phyloP scores from a whole-genome alignment of 139 green algal species.

The Chlamydomonas sp. region DNA sequence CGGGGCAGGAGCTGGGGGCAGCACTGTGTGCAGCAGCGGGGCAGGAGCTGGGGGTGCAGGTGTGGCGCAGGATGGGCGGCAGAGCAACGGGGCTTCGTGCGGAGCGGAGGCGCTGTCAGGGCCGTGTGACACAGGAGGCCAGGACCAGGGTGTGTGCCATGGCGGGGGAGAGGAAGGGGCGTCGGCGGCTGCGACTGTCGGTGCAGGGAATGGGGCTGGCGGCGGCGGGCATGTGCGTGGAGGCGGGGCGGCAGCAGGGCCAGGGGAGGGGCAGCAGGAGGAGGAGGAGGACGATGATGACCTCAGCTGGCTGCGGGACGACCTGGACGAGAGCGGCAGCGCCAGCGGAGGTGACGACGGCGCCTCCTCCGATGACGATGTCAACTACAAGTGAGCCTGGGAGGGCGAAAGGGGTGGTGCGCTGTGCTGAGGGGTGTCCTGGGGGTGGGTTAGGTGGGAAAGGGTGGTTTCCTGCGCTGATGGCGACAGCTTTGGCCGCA shows the following conservation, averaged over 20 bases:
- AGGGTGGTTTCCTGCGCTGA: too few species aligned
- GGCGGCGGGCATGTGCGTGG: too few species aligned
- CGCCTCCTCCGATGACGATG: constrained; percentile 14
- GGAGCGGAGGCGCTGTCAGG: too few species aligned
- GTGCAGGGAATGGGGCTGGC: too few species aligned
- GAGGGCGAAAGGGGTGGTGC: neutral
- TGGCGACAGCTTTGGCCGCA: too few species aligned
- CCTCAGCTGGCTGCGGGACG: neutral
- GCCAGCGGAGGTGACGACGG: neutral
- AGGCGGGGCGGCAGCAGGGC: too few species aligned
- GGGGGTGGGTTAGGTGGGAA: too few species aligned
- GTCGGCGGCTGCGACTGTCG: too few species aligned
- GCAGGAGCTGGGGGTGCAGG: neutral
- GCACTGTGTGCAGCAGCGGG: neutral
- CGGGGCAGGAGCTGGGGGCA: neutral
- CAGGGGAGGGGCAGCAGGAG: neutral
- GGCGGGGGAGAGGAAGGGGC: neutral
- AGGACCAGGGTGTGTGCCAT: neutral
- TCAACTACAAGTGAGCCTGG: constrained; percentile 22
- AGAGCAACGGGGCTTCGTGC: too few species aligned
- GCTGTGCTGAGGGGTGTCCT: neutral
- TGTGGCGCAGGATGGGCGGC: too few species aligned
- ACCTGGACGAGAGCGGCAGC: constrained; percentile 6
- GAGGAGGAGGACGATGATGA: neutral
- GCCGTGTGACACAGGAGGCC: too few species aligned